phyloP scores from a whole-genome alignment of 202 grass and related monocot genomes.

The Zoysia matrella region DNA sequence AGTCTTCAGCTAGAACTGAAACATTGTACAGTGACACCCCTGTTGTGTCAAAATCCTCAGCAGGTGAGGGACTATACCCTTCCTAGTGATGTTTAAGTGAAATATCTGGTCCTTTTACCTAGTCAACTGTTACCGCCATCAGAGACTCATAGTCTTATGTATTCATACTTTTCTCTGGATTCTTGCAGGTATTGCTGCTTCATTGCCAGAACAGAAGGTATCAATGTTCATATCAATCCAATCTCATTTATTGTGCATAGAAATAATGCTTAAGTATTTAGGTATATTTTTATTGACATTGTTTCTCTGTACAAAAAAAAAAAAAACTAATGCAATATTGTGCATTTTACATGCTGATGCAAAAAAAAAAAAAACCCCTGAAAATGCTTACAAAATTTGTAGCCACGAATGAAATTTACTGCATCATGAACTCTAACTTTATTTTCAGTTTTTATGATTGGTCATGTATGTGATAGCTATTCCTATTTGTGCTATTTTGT shows the following conservation, averaged over 20 bases:
- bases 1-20: slow-evolving; percentile 41
- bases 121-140: not conserved
- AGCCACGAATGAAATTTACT: not conserved
- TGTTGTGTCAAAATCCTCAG: slow-evolving; percentile 48
- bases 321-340: not conserved
- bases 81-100: slow-evolving; percentile 10
- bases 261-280: slow-evolving; percentile 17
- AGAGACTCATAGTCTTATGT: not conserved
- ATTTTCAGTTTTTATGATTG: not conserved
- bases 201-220: slow-evolving; percentile 46
- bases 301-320: not conserved
- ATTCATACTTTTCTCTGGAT: slow-evolving; percentile 1
- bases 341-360: not conserved
- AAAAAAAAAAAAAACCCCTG: not conserved
- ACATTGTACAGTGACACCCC: slow-evolving; percentile 30
- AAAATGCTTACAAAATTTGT: not conserved
- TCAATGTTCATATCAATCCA: not conserved
- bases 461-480: not conserved
- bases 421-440: not conserved
- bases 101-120: not conserved
- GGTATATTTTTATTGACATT: not conserved
- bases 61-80: slow-evolving; percentile 47
- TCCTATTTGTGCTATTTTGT: not conserved
- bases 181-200: slow-evolving; percentile 43
- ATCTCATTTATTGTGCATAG: not conserved